A percentile compares a stretch with the other conserved stretches of the same genome.
Evolutionary conservation across 192 early-diverging fungal species (phyloP).

Genomic region (Kappamyces sp.): DNA sequence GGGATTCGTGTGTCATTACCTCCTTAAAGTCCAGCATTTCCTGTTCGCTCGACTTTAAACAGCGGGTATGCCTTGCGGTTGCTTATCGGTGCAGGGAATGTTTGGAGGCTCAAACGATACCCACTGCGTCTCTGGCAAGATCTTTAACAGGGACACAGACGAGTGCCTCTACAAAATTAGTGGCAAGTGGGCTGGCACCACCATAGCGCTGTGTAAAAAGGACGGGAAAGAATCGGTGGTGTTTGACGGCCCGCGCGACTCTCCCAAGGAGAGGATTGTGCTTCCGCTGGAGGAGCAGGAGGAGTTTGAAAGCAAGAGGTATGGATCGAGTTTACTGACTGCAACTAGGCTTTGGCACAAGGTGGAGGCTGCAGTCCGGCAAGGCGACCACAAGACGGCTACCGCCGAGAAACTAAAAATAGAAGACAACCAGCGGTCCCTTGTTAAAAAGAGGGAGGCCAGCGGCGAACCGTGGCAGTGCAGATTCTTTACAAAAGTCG

Average conservation of each 20-base stretch:
- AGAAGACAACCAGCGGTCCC: slow-evolving; percentile 62
- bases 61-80: slow-evolving; percentile 64
- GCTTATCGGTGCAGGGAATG: slow-evolving; percentile 54
- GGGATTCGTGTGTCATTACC: slow-evolving; percentile 68
- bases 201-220: slow-evolving; percentile 36
- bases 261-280: slow-evolving; percentile 67
- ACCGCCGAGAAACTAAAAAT: slow-evolving; percentile 62
- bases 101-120: slow-evolving; percentile 75
- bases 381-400: slow-evolving; percentile 49
- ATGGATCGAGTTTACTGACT: neutral
- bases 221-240: slow-evolving; percentile 38
- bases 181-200: slow-evolving; percentile 83
- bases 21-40: slow-evolving; percentile 71
- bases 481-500: slow-evolving; percentile 48
- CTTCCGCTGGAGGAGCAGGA: slow-evolving; percentile 66
- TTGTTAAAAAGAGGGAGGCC: slow-evolving; percentile 47
- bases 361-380: slow-evolving; percentile 50
- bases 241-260: slow-evolving; percentile 66
- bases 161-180: slow-evolving; percentile 73
- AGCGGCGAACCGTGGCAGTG: slow-evolving; percentile 45
- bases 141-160: slow-evolving; percentile 67
- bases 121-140: slow-evolving; percentile 67
- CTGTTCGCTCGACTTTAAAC: slow-evolving; percentile 84
- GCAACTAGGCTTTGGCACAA: slow-evolving; percentile 55
- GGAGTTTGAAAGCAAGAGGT: slow-evolving; percentile 75